A percentile compares a stretch with the other conserved stretches of the same genome.
Evolutionary conservation across 2,329 filamentous ascomycete species (phyloP).

Genomic region (Triangularia verruculosa): DNA sequence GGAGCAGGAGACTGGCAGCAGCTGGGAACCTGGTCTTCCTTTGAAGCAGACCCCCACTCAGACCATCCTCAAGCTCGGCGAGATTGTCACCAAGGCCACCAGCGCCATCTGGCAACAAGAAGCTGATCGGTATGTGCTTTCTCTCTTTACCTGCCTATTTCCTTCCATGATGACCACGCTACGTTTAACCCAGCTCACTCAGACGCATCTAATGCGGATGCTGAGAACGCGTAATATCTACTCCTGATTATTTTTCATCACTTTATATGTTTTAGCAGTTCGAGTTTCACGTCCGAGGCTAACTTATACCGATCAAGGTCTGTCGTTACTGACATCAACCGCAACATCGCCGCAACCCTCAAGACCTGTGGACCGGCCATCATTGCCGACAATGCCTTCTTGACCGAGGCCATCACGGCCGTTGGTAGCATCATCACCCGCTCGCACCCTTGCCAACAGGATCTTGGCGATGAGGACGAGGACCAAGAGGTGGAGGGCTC

Average conservation of each 20-base stretch:
- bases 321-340: conserved; percentile 92
- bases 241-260: conserved; percentile 37
- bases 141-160: conserved; percentile 10
- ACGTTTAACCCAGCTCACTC: conserved; percentile 99
- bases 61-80: conserved; percentile 80
- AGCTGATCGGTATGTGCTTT: conserved; percentile 77
- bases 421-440: conserved; percentile 80
- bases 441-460: conserved; percentile 88
- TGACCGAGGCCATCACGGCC: conserved; percentile 73
- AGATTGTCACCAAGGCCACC: conserved; percentile 81
- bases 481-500: conserved; percentile 72
- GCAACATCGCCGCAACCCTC: conserved; percentile 84
- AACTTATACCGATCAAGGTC: conserved; percentile 52
- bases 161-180: conserved; percentile 74
- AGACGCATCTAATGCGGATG: conserved; percentile 81
- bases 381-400: conserved; percentile 67
- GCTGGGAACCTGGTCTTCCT: conserved; percentile 88
- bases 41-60: conserved; percentile 73
- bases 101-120: conserved; percentile 86
- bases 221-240: conserved; percentile 76
- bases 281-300: conserved; percentile 38
- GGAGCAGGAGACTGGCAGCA: conserved; percentile 72
- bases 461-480: conserved; percentile 79
- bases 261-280: conserved; percentile 25
- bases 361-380: conserved; percentile 88